A percentile compares a stretch with the other conserved stretches of the same genome.
Conservation (phyloP, 2,329 filamentous ascomycete genomes). For the Calonectria pseudoreteaudii region DNA sequence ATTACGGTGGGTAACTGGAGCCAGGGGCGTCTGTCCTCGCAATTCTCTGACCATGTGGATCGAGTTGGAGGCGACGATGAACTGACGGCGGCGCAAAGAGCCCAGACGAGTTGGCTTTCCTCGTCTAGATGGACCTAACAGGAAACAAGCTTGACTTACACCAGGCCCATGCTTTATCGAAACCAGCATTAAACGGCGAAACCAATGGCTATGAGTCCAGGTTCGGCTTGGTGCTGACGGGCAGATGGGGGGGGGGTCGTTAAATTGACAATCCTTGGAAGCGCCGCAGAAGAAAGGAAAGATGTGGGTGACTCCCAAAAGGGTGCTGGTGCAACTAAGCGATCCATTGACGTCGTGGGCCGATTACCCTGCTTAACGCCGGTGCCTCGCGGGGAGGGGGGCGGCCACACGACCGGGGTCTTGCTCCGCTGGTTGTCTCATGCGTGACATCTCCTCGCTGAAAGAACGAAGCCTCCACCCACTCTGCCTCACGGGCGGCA, state of each 20-base stretch:
- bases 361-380: slow-evolving; percentile 30
- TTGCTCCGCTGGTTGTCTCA: slow-evolving; percentile 21
- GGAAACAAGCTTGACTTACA: slow-evolving; percentile 5
- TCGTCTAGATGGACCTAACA: slow-evolving; percentile 6
- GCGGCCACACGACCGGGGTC: slow-evolving; percentile 9
- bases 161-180: not conserved
- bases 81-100: slow-evolving; percentile 13
- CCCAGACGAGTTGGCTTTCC: not conserved
- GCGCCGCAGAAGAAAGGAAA: slow-evolving; percentile 25
- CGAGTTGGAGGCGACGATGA: slow-evolving; percentile 15
- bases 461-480: slow-evolving; percentile 16
- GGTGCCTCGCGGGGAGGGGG: slow-evolving; percentile 21
- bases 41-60: slow-evolving; percentile 15
- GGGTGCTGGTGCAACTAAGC: slow-evolving; percentile 18
- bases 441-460: slow-evolving; percentile 27
- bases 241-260: slow-evolving; percentile 11
- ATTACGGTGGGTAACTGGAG: slow-evolving; percentile 4
- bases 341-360: slow-evolving; percentile 18
- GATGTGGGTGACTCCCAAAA: slow-evolving; percentile 14
- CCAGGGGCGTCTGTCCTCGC: slow-evolving; percentile 7
- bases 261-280: slow-evolving; percentile 25
- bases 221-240: slow-evolving; percentile 11
- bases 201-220: not conserved
- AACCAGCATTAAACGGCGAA: not conserved
- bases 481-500: slow-evolving; percentile 23